These are phyloP conservation scores for Pseudophaeomoniella oleicola DNA, from an alignment of 2,329 filamentous ascomycete genomes.

Conservation along the genomic window DNA sequence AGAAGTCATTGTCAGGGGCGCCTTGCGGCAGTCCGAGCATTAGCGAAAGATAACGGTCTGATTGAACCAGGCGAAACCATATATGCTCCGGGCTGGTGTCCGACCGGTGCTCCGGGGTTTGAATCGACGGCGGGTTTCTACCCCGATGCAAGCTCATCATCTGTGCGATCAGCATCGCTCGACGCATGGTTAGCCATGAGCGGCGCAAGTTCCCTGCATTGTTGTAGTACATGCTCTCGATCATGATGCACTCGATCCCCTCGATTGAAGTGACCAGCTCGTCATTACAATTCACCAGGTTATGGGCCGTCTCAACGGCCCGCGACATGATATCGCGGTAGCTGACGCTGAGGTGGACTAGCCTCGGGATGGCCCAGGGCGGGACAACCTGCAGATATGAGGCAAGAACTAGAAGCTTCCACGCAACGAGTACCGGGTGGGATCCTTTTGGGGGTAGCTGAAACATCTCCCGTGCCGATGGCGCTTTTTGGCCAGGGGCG, in stretches of 20 bases:
- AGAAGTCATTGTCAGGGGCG: conserved; percentile 10
- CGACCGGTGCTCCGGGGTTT: conserved; percentile 5
- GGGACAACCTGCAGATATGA: conserved; percentile 33
- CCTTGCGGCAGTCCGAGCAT: conserved; percentile 26
- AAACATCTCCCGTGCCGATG: conserved; percentile 19
- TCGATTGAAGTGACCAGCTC: conserved; percentile 23
- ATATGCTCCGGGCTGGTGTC: conserved; percentile 13
- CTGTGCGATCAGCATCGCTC: conserved; percentile 26
- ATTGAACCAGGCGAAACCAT: conserved; percentile 24
- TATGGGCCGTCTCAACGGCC: conserved; percentile 16
- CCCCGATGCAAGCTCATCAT: conserved; percentile 25
- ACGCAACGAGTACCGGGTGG: conserved; percentile 35
- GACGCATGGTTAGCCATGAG: conserved; percentile 22
- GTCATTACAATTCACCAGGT: conserved; percentile 22
- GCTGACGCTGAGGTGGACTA: conserved; percentile 1
- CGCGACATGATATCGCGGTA: conserved; percentile 13
- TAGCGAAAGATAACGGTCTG: conserved; percentile 24
- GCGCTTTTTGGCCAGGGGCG: conserved; percentile 7
- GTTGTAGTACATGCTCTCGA: conserved; percentile 24
- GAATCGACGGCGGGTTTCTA: conserved; percentile 3
- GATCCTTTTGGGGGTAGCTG: conserved; percentile 19
- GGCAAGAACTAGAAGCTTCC: conserved; percentile 31
- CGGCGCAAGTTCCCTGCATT: conserved; percentile 26
- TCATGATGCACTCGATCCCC: conserved; percentile 26
- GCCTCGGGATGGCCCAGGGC: conserved; percentile 11